Evolutionary conservation across 2,329 filamentous ascomycete genomes (phyloP), one percentile per base, ranked within the genome.

Genomic region (Clarireedia paspali): DNA sequence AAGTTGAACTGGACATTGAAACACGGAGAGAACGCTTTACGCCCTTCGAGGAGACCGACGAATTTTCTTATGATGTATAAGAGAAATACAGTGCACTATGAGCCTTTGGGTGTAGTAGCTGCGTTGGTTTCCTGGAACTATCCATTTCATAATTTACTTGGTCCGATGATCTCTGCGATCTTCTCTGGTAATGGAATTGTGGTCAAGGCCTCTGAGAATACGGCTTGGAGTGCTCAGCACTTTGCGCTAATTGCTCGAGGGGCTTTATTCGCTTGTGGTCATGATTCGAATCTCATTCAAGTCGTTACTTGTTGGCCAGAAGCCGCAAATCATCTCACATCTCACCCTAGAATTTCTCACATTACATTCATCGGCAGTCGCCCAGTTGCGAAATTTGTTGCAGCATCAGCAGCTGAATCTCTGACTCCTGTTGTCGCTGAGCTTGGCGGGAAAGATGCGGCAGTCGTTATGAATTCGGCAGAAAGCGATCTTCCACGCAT

Each of bases 91-190:
- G 91, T 99, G 27, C 76, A 81, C 50, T 99, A 95, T 71, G 91
- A 99, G 72, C 92, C 94, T 14, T 76, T 97, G 20, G 94, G 94
- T 15, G 90, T 99, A 38, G 89, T 99, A 5, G 87, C 90, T 10
- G 92, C 94, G 17, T 86, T 92, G 52, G 90, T 99, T 45, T 94
- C 88, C 68, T 99, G 94, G 94, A 99, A 99, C 75, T 97, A 91
- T 70, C 85, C 89, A 46, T 95, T 97, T 72, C 94, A 99, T 75
- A 99, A 99, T 72, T 78, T 97, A 60, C 82, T 97, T 47, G 90
- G 89, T 0, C 94, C 92, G 14, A 81, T 96, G 62, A 95, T 97
- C 68, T 91, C 89, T 63, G 85, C 89, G 15, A 80, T 97, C 50
- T 97, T 97, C 70, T 80, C 91, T 14, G 94, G 94, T 47, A 96